These are phyloP conservation scores for Eucalyptus leucophloia DNA, from an alignment of 345 rosid genomes.

Conservation along the genomic window DNA sequence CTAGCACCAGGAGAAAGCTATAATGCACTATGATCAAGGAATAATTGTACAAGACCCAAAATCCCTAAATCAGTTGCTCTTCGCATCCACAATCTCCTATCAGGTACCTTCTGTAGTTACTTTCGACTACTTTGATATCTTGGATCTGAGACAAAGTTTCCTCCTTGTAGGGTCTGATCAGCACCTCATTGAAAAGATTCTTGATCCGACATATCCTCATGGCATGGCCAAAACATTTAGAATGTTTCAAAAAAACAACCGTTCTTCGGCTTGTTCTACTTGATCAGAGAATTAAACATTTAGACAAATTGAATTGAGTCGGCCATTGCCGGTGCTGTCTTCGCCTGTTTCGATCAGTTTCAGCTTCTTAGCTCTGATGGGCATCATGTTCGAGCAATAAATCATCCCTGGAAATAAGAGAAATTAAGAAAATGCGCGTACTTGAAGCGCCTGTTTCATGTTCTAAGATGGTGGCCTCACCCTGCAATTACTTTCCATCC, in stretches of 20 bases:
- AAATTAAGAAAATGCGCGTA: background rate
- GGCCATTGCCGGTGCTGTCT: background rate
- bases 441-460: background rate
- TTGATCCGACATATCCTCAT: too few relatives aligned
- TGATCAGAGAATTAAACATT: too few relatives aligned
- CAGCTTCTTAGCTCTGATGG: background rate
- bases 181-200: too few relatives aligned
- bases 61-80: too few relatives aligned
- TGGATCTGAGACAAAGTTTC: too few relatives aligned
- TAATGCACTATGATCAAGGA: constrained; percentile 50
- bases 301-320: background rate
- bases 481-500: constrained; percentile 2
- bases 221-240: too few relatives aligned
- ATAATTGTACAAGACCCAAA: constrained; percentile 6
- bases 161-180: too few relatives aligned
- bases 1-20: constrained; percentile 84
- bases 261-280: too few relatives aligned
- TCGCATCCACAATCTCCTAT: too few relatives aligned
- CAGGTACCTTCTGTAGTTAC: too few relatives aligned
- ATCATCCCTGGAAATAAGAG: background rate
- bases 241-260: too few relatives aligned
- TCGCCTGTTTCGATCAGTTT: background rate
- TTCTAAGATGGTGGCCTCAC: background rate
- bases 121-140: too few relatives aligned
- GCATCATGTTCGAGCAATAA: background rate